Percentiles rank a stretch among this genome's conserved stretches.
Conservation (phyloP, 768 basidiomycete species). For the Holtermannia corniformis region DNA sequence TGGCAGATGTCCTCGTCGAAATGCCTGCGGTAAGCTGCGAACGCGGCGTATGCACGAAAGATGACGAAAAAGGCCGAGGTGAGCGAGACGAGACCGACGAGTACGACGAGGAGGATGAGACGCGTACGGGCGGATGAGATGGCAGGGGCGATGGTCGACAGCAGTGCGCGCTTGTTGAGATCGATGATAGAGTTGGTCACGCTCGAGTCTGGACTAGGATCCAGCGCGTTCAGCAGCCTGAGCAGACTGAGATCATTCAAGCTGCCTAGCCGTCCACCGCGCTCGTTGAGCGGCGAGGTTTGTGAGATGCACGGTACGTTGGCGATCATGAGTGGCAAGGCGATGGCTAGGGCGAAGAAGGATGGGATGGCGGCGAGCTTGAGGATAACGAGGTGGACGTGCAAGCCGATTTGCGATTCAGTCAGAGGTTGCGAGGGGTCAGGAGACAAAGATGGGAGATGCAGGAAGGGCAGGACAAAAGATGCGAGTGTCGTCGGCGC, state of each 20-base stretch:
- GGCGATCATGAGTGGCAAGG: constrained; percentile 63
- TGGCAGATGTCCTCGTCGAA: constrained; percentile 60
- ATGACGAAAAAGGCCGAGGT: constrained; percentile 60
- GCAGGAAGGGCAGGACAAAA: constrained; percentile 62
- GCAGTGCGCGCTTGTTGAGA: constrained; percentile 14
- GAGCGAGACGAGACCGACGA: constrained; percentile 56
- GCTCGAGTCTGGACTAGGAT: constrained; percentile 25
- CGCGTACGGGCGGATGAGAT: constrained; percentile 48
- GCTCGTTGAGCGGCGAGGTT: constrained; percentile 45
- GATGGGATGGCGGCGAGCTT: constrained; percentile 59
- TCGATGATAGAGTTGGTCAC: constrained; percentile 39
- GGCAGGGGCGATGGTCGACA: constrained; percentile 31
- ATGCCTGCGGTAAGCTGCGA: constrained; percentile 50
- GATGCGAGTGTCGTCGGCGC: constrained; percentile 55
- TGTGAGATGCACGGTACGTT: constrained; percentile 59
- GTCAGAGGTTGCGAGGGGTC: constrained; percentile 60
- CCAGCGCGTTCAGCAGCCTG: constrained; percentile 56
- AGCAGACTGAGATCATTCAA: constrained; percentile 69
- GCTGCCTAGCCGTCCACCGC: constrained; percentile 56
- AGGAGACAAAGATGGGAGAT: constrained; percentile 48
- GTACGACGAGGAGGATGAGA: constrained; percentile 57
- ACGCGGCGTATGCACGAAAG: constrained; percentile 53
- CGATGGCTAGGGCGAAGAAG: constrained; percentile 58
- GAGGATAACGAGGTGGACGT: constrained; percentile 59
- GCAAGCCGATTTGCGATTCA: constrained; percentile 63